Base-by-base conservation (phyloP, 2,329 filamentous ascomycete species). In the Exophiala sp. region DNA sequence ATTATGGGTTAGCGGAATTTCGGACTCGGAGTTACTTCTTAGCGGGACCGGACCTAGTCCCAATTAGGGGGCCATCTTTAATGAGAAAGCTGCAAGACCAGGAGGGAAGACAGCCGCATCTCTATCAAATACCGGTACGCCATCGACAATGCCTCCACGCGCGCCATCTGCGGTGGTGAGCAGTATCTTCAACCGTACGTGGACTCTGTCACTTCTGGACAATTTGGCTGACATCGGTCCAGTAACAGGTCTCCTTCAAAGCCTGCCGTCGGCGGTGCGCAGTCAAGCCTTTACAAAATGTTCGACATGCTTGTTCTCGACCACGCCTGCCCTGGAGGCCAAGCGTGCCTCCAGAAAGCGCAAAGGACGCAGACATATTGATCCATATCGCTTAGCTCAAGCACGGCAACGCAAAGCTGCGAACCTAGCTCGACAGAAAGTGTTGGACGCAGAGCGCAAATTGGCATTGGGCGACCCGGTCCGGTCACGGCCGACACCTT, bases 301-400 rank as follows among this genome's bases (percentile, higher is more conserved):
- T 44, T 59, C 58, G 46, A 40, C 57, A 27, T 59, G 58, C 29
- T 50, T 58, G 65, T 83, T 65, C 70, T 79, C 68, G 34, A 67
- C 64, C 46, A 66, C 66, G 40, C 63, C 62, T 46, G 75, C 77
- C 60, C 81, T 87, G 59, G 49, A 61, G 37, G 50, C 50, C 19
- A 61, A 61, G 45, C 37, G 48, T 3, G 18, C 34, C n/a, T 34
- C 54, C 16, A 48, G 45, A 34, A 62, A 61, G 43, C 47, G 52
- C 13, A 53, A 53, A 41, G 46, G 51, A 24, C 53, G 53, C 19
- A 52, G 50, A 45, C 56, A 57, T 45, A 48, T 53, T 11, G 88
- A 97, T 62, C 89, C 89, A 0, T 96, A 94, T 65, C 77, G 83
- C 52, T 80, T 85, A 69, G 85, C 85, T 2, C 88, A 94, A 68